Percentiles rank a stretch among this genome's conserved stretches.
Evolutionary conservation across 257 asterid species (phyloP).

Genomic region (Ajuga chamaepitys): DNA sequence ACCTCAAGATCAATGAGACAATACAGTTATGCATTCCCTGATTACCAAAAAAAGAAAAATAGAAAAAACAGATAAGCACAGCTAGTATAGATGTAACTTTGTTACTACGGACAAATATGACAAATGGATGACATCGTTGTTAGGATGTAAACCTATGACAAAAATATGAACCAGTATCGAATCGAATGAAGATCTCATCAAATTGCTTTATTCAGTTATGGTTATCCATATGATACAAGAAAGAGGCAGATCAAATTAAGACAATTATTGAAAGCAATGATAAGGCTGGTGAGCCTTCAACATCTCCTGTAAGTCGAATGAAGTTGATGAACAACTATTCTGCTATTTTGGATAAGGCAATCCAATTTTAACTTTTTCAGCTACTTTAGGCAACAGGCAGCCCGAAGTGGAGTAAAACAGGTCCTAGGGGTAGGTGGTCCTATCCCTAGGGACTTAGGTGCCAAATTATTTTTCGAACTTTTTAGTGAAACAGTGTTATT

Average conservation of each 20-base stretch:
- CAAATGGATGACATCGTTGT: not conserved
- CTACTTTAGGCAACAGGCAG: too few species aligned
- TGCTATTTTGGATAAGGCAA: not conserved
- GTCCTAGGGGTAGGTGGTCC: too few species aligned
- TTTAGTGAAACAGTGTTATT: too few species aligned
- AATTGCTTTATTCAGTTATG: not conserved
- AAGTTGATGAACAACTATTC: not conserved
- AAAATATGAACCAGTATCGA: not conserved
- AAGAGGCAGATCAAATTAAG: not conserved
- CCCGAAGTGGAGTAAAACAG: too few species aligned
- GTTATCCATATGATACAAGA: not conserved
- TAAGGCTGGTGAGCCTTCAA: slow-evolving; percentile 1
- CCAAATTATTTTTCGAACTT: too few species aligned
- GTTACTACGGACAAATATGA: not conserved
- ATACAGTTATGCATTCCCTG: slow-evolving; percentile 97
- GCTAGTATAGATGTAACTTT: not conserved
- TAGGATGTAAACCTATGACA: not conserved
- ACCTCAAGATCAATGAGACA: slow-evolving; percentile 77
- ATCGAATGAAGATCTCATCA: not conserved
- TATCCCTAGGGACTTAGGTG: too few species aligned
- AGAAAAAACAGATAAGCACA: slow-evolving; percentile 11
- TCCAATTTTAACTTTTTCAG: too few species aligned
- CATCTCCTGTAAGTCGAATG: not conserved
- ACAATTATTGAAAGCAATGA: not conserved
- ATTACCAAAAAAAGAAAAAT: slow-evolving; percentile 23